Evolutionary conservation across 2,329 filamentous ascomycete genomes (phyloP).

Genomic region (Penicillium sumatraense): DNA sequence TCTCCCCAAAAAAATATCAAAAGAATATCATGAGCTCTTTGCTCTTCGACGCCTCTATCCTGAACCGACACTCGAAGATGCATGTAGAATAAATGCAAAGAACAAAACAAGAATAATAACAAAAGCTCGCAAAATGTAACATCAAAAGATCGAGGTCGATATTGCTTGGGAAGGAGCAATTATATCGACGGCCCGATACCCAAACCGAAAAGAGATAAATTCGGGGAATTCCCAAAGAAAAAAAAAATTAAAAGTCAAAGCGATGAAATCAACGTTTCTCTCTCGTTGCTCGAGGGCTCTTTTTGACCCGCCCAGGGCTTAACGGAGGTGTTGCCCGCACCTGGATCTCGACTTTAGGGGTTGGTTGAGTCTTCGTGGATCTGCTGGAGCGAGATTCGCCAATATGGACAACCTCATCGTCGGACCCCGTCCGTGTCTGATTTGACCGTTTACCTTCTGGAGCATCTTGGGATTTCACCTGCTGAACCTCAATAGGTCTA

Average conservation of each 20-base stretch:
- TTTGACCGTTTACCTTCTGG: background rate
- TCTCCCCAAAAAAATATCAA: slow-evolving; percentile 7
- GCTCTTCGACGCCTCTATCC: slow-evolving; percentile 9
- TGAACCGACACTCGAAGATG: background rate
- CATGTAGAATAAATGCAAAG: slow-evolving; percentile 10
- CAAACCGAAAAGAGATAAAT: background rate
- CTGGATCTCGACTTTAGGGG: slow-evolving; percentile 25
- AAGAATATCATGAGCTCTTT: background rate
- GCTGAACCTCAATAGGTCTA: background rate
- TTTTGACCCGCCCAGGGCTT: background rate
- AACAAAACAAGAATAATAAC: background rate
- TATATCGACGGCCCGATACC: too few species aligned
- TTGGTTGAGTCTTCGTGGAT: background rate
- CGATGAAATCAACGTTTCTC: slow-evolving; percentile 3
- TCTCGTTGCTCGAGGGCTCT: slow-evolving; percentile 5
- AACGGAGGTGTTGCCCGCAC: slow-evolving; percentile 30
- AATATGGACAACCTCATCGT: background rate
- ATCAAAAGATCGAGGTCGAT: background rate
- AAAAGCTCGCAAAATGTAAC: background rate
- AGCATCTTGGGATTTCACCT: background rate
- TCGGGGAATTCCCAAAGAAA: background rate
- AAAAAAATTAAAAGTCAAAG: slow-evolving; percentile 1
- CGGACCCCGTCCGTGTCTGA: background rate
- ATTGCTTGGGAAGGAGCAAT: background rate
- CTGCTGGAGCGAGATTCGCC: background rate